These are phyloP conservation scores for Dactylellina leptospora DNA, from an alignment of 2,329 filamentous ascomycete species.

Conservation along the genomic window DNA sequence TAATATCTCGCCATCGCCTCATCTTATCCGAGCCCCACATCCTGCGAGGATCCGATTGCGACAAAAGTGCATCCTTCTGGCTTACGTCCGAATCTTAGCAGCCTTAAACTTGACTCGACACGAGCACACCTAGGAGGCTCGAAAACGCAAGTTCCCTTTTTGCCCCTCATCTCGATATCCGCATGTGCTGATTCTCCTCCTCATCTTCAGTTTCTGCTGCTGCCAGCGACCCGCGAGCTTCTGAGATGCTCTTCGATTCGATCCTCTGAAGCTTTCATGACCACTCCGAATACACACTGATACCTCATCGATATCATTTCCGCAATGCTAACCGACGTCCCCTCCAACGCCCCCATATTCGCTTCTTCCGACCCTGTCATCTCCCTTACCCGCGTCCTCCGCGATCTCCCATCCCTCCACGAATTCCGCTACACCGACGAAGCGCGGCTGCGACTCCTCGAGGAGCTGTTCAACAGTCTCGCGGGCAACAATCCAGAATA, in stretches of 20 bases:
- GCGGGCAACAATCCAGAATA: slow-evolving; percentile 78
- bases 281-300: neutral
- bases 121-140: neutral
- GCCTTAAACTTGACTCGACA: slow-evolving; percentile 24
- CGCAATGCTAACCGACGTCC: slow-evolving; percentile 45
- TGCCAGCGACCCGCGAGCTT: slow-evolving; percentile 2
- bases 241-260: slow-evolving; percentile 30
- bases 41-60: slow-evolving; percentile 19
- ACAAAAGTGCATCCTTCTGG: slow-evolving; percentile 38
- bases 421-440: slow-evolving; percentile 77
- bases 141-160: slow-evolving; percentile 14
- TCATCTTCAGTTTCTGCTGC: slow-evolving; percentile 5
- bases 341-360: slow-evolving; percentile 39
- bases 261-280: slow-evolving; percentile 24
- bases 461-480: slow-evolving; percentile 85
- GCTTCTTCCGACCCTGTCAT: slow-evolving; percentile 52
- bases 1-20: neutral
- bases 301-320: slow-evolving; percentile 4
- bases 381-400: slow-evolving; percentile 66
- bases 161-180: slow-evolving; percentile 8
- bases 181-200: slow-evolving; percentile 3
- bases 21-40: neutral
- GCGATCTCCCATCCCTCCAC: slow-evolving; percentile 77
- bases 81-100: slow-evolving; percentile 29
- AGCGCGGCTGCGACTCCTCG: slow-evolving; percentile 76